Evolutionary conservation across 768 basidiomycete genomes (phyloP).

Genomic region (Mycena floridula): DNA sequence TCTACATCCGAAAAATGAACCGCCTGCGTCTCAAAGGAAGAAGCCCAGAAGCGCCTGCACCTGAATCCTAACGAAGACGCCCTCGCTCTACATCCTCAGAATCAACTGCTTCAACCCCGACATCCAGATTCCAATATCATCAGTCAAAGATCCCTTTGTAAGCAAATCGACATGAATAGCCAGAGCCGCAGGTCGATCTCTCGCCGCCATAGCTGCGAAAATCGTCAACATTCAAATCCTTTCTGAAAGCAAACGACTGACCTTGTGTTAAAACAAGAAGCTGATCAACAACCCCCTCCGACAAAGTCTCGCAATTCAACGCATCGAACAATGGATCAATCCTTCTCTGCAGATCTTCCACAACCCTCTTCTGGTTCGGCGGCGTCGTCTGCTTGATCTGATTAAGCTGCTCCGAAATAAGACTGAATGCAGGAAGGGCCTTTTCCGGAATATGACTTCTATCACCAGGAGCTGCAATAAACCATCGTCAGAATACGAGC

Average conservation of each 20-base stretch:
- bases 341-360: conserved; percentile 82
- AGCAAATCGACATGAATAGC: conserved; percentile 83
- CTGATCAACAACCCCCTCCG: conserved; percentile 63
- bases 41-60: too few species aligned
- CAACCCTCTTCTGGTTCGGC: conserved; percentile 75
- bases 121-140: conserved; percentile 86
- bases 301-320: conserved; percentile 84
- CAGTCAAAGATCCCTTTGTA: conserved; percentile 70
- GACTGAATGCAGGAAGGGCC: conserved; percentile 56
- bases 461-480: conserved; percentile 73
- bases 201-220: conserved; percentile 68
- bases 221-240: conserved; percentile 1
- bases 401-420: conserved; percentile 57
- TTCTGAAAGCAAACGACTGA: conserved; percentile 23
- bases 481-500: conserved; percentile 3
- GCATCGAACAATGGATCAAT: conserved; percentile 85
- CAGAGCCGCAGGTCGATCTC: conserved; percentile 72
- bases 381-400: conserved; percentile 70
- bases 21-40: too few species aligned
- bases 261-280: conserved; percentile 69
- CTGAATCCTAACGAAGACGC: too few species aligned
- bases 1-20: too few species aligned
- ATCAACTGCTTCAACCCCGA: conserved; percentile 88
- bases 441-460: conserved; percentile 83
- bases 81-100: conserved; percentile 53